Evolutionary conservation across 1,284 basidiomycete genomes (phyloP), one percentile per base, ranked within the genome.

Genomic region (Heterobasidion occidentale): DNA sequence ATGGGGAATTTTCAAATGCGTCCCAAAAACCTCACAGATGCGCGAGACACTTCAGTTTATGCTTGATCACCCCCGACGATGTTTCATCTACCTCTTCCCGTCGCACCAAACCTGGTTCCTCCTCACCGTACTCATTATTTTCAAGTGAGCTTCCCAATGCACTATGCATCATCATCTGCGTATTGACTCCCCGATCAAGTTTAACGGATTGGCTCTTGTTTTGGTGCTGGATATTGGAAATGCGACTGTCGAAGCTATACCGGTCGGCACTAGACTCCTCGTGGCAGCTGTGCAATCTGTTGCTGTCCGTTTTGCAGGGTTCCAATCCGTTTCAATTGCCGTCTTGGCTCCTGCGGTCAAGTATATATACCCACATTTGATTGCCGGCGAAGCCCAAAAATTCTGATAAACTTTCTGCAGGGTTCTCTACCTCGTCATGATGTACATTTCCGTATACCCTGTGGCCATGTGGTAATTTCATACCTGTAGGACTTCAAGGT

Each of bases 101-200:
- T 85, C 91, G 0, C 88, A 91, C 60, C 94, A 98, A 68, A 98
- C 94, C 1, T 95, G 92, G 92, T 90, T 95, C 61, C 80, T 97
- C 12, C 62, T 92, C 4, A 77, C 80, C 2, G 64, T 94, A 46
- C 68, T 88, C 2, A 51, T 89, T 12, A 62, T 76, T 3, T 76
- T 97, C 48, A 92, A 86, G 87, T 90, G 63, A 34, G 57, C n/a
- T 3, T 27, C 12, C 47, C 17, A 8, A 14, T n/a, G 2, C 12
- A 19, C 14, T 19, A 9, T 9, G 42, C 5, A 27, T 12, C 9
- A 8, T 11, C n/a, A n/a, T 1, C 35, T 33, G 7, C n/a, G 11
- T 7, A 5, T 19, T 35, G 52, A 11, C 38, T 27, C 27, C 27
- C 38, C n/a, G 15, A 59, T 4, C 5, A 69, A 60, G 68, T 64